phyloP scores from a whole-genome alignment of 371 early-diverging fungal genomes.

The Lichtheimia hyalospora region DNA sequence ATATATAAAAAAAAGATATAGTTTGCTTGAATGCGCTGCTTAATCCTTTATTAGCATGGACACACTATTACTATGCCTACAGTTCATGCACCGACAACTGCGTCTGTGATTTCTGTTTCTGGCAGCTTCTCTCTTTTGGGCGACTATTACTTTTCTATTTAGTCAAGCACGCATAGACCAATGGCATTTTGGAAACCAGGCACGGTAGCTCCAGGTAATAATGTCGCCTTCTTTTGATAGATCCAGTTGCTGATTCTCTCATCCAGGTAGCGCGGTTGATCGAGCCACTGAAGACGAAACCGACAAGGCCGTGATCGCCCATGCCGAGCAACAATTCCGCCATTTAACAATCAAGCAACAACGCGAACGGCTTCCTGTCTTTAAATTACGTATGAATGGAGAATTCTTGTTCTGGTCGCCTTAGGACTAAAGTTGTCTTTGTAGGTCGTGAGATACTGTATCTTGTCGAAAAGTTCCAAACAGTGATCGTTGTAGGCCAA shows the following conservation, averaged over 20 bases:
- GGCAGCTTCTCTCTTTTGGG: no score
- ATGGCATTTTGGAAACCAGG: slow-evolving; percentile 73
- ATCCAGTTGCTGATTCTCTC: background rate
- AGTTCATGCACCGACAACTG: no score
- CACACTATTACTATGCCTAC: no score
- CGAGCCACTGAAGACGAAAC: slow-evolving; percentile 64
- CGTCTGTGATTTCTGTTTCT: no score
- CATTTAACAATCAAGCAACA: slow-evolving; percentile 55
- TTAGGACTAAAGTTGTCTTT: background rate
- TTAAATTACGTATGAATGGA: slow-evolving; percentile 46
- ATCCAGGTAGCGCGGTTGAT: slow-evolving; percentile 64
- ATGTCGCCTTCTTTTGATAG: background rate
- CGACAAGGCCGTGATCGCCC: slow-evolving; percentile 43
- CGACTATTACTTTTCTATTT: no score
- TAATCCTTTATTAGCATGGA: no score
- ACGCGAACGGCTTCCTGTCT: slow-evolving; percentile 61
- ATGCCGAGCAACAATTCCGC: slow-evolving; percentile 44
- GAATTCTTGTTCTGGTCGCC: background rate
- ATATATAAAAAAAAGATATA: no score
- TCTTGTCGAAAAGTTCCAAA: slow-evolving; percentile 65
- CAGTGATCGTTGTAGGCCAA: slow-evolving; percentile 65
- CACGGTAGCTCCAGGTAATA: slow-evolving; percentile 63
- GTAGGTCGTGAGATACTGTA: slow-evolving; percentile 56
- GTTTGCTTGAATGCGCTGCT: no score
- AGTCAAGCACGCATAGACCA: background rate